Conservation (phyloP, 495 filamentous ascomycete species). For the Xanthoparmelia taractica region DNA sequence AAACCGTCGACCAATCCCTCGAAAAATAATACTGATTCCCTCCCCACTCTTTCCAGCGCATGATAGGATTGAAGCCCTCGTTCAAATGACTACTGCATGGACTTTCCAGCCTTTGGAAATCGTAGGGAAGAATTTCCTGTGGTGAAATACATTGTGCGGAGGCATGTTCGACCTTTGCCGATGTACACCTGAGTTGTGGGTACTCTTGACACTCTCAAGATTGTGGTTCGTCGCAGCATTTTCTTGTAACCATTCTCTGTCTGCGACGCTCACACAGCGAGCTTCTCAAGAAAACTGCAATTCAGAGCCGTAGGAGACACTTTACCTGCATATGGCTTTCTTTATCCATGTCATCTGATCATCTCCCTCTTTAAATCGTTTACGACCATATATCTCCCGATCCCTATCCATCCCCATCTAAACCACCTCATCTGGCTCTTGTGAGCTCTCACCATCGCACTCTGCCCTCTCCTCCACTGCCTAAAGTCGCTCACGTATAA, state of each 20-base stretch:
- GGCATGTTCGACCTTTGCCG: no score
- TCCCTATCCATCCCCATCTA: conserved; percentile 85
- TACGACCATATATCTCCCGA: conserved; percentile 90
- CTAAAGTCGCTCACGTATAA: conserved; percentile 60
- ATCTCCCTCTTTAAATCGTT: conserved; percentile 69
- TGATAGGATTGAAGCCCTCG: no score
- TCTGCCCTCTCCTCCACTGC: conserved; percentile 60
- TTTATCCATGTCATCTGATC: conserved; percentile 30
- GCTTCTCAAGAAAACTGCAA: not conserved
- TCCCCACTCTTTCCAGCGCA: no score
- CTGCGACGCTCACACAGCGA: not conserved
- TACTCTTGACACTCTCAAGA: not conserved
- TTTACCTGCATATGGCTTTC: not conserved
- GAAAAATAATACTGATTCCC: no score
- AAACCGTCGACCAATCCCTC: no score
- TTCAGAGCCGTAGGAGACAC: not conserved
- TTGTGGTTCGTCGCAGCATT: not conserved
- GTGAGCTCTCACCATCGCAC: conserved; percentile 81
- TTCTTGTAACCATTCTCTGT: not conserved
- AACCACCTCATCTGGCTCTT: conserved; percentile 98
- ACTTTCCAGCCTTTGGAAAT: no score
- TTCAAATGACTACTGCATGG: no score
- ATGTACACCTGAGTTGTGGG: no score
- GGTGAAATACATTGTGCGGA: no score
- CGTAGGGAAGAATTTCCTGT: no score